phyloP scores from a whole-genome alignment of 2,329 filamentous ascomycete genomes.

The Pseudogymnoascus sp. region DNA sequence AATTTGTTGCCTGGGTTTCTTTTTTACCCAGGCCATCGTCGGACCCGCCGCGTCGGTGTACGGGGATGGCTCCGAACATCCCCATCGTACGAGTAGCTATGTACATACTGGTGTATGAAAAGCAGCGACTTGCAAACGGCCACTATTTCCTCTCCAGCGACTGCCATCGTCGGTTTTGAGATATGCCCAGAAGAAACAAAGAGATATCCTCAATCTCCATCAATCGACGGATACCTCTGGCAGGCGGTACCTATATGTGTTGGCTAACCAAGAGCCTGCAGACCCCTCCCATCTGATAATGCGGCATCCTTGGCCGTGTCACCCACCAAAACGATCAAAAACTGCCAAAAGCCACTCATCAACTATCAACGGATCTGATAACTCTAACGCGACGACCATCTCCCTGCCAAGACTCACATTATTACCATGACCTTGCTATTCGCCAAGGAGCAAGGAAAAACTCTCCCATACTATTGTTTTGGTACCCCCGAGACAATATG shows the following conservation, averaged over 20 bases:
- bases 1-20: neutral
- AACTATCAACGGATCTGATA: constrained; percentile 5
- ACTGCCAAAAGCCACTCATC: neutral
- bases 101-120: too few relatives aligned
- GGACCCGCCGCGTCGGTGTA: neutral
- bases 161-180: too few relatives aligned
- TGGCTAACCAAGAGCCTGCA: neutral
- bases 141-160: too few relatives aligned
- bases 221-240: neutral
- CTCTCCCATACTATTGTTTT: neutral
- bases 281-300: constrained; percentile 1
- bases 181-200: too few relatives aligned
- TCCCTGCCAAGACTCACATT: neutral
- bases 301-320: neutral
- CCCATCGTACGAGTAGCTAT: neutral
- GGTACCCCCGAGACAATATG: neutral
- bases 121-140: too few relatives aligned
- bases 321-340: constrained; percentile 3
- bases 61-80: neutral
- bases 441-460: constrained; percentile 2
- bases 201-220: too few relatives aligned
- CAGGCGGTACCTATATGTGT: neutral
- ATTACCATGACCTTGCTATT: neutral
- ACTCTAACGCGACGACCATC: constrained; percentile 5
- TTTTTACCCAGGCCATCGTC: neutral